phyloP scores from a whole-genome alignment of 805 yeast genomes.

The Suhomyces sp. region DNA sequence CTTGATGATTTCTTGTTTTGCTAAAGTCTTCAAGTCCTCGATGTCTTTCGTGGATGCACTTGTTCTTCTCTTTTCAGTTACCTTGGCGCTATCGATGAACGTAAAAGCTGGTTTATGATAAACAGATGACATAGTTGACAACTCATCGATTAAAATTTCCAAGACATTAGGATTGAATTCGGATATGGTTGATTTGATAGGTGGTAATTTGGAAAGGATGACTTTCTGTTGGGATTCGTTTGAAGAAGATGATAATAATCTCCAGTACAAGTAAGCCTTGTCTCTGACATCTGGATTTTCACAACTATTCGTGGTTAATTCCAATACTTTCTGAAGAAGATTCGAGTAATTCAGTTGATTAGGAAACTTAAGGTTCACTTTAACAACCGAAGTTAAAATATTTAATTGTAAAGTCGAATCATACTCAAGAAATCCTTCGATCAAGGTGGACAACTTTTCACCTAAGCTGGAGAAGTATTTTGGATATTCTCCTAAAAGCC shows the following conservation, averaged over 20 bases:
- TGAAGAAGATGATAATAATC: constrained; percentile 56
- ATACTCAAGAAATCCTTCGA: constrained; percentile 55
- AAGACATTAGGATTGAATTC: constrained; percentile 67
- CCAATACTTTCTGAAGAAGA: constrained; percentile 58
- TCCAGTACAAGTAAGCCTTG: constrained; percentile 78
- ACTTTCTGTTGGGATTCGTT: constrained; percentile 48
- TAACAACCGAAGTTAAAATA: constrained; percentile 61
- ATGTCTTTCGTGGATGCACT: constrained; percentile 30
- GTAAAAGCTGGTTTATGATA: constrained; percentile 79
- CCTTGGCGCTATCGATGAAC: constrained; percentile 46
- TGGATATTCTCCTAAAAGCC: constrained; percentile 74
- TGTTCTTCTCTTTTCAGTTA: constrained; percentile 11
- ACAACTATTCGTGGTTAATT: constrained; percentile 59
- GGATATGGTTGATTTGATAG: constrained; percentile 70
- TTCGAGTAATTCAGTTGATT: constrained; percentile 29
- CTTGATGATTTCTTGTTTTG: constrained; percentile 69
- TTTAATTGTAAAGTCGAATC: constrained; percentile 62
- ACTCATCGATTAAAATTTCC: constrained; percentile 66
- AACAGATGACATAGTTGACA: constrained; percentile 84
- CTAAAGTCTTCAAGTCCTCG: constrained; percentile 75
- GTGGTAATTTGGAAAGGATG: constrained; percentile 64
- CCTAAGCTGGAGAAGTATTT: constrained; percentile 55
- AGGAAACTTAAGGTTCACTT: constrained; percentile 39
- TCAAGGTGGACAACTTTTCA: constrained; percentile 44
- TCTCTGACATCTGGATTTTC: constrained; percentile 79